phyloP scores from a whole-genome alignment of 2,329 filamentous ascomycete species.

The Hymenoscyphus occultus region DNA sequence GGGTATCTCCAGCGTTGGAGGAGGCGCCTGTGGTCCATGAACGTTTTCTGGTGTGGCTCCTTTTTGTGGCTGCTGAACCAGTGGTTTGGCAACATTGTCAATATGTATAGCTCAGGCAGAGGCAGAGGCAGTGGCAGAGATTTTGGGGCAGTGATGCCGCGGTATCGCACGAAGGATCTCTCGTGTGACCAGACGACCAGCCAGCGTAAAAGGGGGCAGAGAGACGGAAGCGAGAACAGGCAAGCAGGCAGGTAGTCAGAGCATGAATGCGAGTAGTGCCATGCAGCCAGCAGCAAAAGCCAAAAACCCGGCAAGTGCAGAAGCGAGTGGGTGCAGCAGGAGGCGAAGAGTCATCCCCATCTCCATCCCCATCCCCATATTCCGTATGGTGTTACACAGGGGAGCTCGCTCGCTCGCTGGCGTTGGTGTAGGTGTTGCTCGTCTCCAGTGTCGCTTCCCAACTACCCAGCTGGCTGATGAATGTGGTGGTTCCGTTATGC shows the following conservation, averaged over 20 bases:
- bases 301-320: background rate
- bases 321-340: background rate
- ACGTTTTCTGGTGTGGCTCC: slow-evolving; percentile 1
- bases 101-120: background rate
- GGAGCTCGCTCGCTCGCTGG: background rate
- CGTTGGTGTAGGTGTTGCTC: background rate
- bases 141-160: slow-evolving; percentile 4
- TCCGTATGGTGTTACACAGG: background rate
- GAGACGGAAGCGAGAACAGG: too few relatives aligned
- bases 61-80: slow-evolving; percentile 3
- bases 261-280: too few relatives aligned
- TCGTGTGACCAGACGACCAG: background rate
- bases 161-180: slow-evolving; percentile 4
- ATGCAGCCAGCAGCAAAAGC: background rate
- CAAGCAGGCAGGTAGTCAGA: too few relatives aligned
- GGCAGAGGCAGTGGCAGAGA: background rate
- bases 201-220: background rate
- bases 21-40: background rate
- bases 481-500: slow-evolving; percentile 10
- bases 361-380: background rate
- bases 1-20: slow-evolving; percentile 7
- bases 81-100: background rate
- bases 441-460: background rate
- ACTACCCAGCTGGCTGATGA: slow-evolving; percentile 8
- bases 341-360: background rate